phyloP scores from a whole-genome alignment of 2,329 filamentous ascomycete genomes.

The Aureobasidium zeae region DNA sequence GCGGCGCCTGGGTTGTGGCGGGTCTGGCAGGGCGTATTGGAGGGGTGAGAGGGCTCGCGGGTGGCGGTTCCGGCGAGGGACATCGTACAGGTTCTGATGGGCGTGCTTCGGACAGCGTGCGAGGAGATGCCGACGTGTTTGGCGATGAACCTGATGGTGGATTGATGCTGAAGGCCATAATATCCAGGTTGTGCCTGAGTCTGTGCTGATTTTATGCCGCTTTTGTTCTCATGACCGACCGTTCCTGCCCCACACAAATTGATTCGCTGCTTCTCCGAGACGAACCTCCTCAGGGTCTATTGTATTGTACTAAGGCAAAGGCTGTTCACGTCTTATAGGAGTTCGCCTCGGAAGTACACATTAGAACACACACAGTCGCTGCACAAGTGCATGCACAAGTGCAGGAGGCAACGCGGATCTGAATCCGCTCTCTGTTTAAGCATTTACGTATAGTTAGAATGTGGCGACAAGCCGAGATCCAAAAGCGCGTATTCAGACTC shows the following conservation, averaged over 20 bases:
- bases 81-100: conserved; percentile 1
- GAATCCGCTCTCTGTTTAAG: no score
- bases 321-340: no score
- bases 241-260: conserved; percentile 4
- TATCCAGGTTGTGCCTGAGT: conserved; percentile 13
- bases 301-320: no score
- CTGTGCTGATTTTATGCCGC: conserved; percentile 15
- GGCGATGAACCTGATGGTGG: conserved; percentile 20
- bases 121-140: conserved; percentile 13
- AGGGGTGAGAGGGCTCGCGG: conserved; percentile 18
- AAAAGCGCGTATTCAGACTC: no score
- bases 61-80: conserved; percentile 17
- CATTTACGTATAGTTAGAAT: no score
- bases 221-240: not conserved
- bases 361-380: no score
- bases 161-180: conserved; percentile 23
- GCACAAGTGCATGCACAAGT: no score
- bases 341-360: no score
- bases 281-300: not conserved
- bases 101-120: not conserved
- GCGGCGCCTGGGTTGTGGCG: not conserved
- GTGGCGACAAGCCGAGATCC: no score
- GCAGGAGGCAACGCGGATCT: no score
- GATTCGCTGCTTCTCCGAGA: not conserved
- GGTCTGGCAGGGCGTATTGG: conserved; percentile 2